Percentiles rank a stretch among this genome's conserved stretches.
phyloP scores from a whole-genome alignment of 108 stramenopile genomes.

The Bacterosira constricta region DNA sequence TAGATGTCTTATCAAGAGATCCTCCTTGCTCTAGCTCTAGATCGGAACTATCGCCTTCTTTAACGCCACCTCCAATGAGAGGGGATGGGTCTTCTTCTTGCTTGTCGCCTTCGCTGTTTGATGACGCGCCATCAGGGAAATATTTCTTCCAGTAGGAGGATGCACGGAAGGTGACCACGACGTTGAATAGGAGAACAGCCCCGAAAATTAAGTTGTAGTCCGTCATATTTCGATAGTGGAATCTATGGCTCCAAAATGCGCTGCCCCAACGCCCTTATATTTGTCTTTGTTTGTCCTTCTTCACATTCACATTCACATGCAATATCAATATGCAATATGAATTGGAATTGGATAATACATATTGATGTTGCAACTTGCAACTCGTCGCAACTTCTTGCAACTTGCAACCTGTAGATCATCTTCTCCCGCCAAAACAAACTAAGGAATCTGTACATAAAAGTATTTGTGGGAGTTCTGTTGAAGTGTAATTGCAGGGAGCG shows the following conservation, averaged over 20 bases:
- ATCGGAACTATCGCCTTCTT: constrained; percentile 4
- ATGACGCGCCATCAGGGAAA: constrained; percentile 17
- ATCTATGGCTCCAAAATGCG: too few species aligned
- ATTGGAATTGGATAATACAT: too few species aligned
- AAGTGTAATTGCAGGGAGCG: too few species aligned
- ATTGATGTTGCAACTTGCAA: background rate
- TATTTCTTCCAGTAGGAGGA: constrained; percentile 69
- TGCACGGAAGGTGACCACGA: constrained; percentile 70
- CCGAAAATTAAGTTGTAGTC: constrained; percentile 72
- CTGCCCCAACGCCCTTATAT: too few species aligned
- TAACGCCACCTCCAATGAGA: constrained; percentile 3
- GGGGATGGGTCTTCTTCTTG: constrained; percentile 18
- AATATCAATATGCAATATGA: too few species aligned
- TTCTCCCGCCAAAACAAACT: too few species aligned
- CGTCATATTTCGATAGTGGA: constrained; percentile 52
- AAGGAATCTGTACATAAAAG: too few species aligned
- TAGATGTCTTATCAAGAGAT: background rate
- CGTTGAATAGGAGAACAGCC: constrained; percentile 61
- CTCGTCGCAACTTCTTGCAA: background rate
- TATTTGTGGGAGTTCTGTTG: too few species aligned
- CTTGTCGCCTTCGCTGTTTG: constrained; percentile 4
- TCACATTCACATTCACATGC: too few species aligned
- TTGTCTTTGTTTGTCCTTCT: background rate
- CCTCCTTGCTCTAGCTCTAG: background rate
- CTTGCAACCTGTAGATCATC: too few species aligned